Evolutionary conservation across 257 asterid species (phyloP), one percentile per base, ranked within the genome.

Genomic region (Nicotiana paniculata): DNA sequence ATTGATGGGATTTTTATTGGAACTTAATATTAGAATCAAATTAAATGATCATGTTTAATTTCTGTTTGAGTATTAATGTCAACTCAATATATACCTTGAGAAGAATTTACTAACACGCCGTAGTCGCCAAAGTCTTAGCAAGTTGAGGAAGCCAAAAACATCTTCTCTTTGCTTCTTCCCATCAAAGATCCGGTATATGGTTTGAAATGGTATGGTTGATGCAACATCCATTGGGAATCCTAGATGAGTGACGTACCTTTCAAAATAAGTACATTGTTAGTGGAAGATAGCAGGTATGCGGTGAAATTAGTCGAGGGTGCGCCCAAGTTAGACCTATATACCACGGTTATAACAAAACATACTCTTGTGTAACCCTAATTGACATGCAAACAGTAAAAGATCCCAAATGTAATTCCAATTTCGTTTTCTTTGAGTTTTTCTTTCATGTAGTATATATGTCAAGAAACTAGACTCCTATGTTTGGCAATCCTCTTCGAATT

Each of bases 51-150:
- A n/a, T 8, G 8, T 0, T 32, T 21, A 21, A 59, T 59, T 59
- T 32, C 9, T 10, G 11, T 62, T 72, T 43, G 59, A 43, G 35
- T 72, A 12, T 6, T 43, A 51, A 0, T 72, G 32, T 72, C 6
- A 72, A 1, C 7, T 6, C 9, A 43, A 12, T 83, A 93, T 28
- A 28, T 28, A 28, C 97, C 98, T 91, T 57, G 98, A 92, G 90
- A 95, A 95, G 81, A 95, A 87, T 66, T 88, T 93, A 81, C 97
- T 93, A 62, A 92, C 99, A 83, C 97, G 97, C 82, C 97, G 85
- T 15, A 95, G 97, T 82, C 98, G 90, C 98, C 99, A 95, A 16
- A 95, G 91, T 82, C 99, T 84, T 72, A 95, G 99, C 91, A 95
- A 89, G 90, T 93, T 95, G 86, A 95, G 98, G 88, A 92, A 86